Evolutionary conservation across 305 asterid genomes (phyloP).

Genomic region (Solanum chacoense): DNA sequence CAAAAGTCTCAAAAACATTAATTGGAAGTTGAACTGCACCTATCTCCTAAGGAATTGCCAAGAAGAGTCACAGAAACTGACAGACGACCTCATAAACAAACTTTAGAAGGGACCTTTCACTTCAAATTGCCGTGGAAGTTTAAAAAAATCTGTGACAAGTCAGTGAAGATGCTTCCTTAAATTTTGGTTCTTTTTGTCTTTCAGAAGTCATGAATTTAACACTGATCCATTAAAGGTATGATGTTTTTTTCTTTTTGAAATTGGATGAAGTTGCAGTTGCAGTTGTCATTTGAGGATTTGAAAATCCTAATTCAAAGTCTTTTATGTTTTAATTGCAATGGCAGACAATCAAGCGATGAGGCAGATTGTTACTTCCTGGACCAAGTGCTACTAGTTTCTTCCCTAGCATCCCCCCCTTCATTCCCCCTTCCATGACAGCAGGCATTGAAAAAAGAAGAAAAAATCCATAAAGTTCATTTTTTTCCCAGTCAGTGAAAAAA

Average conservation of each 20-base stretch:
- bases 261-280: background rate
- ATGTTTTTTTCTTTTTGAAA: background rate
- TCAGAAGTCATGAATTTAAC: background rate
- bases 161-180: background rate
- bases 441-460: background rate
- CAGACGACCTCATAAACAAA: background rate
- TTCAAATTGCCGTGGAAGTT: background rate
- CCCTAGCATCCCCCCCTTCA: background rate
- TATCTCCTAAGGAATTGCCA: background rate
- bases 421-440: background rate
- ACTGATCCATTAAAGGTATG: background rate
- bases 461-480: background rate
- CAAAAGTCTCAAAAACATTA: background rate
- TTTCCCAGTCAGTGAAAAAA: background rate
- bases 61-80: background rate
- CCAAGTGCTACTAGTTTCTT: background rate
- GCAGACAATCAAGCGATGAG: background rate
- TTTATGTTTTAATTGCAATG: background rate
- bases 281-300: background rate
- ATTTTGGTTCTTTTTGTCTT: background rate
- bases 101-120: background rate
- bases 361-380: background rate
- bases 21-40: background rate
- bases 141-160: background rate
- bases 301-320: background rate